Evolutionary conservation across 2,329 filamentous ascomycete species (phyloP), one percentile per base, ranked within the genome.

Genomic region (Penicillium capsulatum): DNA sequence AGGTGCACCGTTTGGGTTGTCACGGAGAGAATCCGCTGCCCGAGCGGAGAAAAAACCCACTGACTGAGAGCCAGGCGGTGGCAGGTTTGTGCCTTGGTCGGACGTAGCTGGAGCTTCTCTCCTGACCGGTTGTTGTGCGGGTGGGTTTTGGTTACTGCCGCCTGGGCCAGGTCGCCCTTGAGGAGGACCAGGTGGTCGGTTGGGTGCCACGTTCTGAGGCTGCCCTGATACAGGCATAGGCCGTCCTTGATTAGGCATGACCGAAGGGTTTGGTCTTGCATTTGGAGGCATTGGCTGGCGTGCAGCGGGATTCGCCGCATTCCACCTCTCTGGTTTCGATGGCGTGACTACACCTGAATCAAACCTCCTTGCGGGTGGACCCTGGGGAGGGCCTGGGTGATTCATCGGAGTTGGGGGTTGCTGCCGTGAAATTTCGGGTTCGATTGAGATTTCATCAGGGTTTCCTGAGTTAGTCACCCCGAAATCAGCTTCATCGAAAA

Each of bases 401-500:
- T 53, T 56, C 20, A 52, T 42, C 14, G 57, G 51, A 1, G 50
- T 52, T 11, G 53, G 56, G 26, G 55, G 59, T 36, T 59, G 61
- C 19, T 50, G 50, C 13, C 40, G 47, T 44, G 33, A 42, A 2
- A 44, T 41, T 17, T 66, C 65, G 24, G 60, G 50, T 8, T 68
- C 71, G 33, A 90, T 64, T 19, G 76, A 66, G n/a, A 91, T 74
- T 59, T 91, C 86, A 59, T 92, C 86, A 3, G 85, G 84, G 55
- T 89, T 82, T 14, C 76, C 82, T 17, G 83, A 78, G 47, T 85
- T 75, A 7, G 75, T 68, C 6, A 84, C 81, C 34, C 77, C 80
- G 57, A 90, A 88, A 60, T 89, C 85, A 36, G 78, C 82, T 64
- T 87, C 83, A 54, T 88, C 84, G 58, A 89, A 83, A 44, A 87